phyloP scores from a whole-genome alignment of 1,139 yeast species.

The Taphrina confusa region DNA sequence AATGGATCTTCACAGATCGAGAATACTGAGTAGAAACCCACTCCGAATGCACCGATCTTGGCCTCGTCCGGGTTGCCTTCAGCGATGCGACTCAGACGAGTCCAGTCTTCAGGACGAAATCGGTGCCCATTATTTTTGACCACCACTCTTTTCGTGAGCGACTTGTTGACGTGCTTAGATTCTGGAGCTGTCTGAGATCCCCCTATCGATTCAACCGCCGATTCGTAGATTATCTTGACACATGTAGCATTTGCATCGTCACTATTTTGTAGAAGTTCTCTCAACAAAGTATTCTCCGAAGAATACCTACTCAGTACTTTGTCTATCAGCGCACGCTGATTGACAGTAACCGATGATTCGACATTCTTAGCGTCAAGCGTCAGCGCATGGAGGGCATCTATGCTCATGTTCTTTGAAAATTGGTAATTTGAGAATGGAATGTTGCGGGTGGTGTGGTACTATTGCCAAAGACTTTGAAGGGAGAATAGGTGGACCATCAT shows the following conservation, averaged over 20 bases:
- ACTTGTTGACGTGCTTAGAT: not conserved
- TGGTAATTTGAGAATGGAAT: no score
- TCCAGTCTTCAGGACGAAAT: constrained; percentile 50
- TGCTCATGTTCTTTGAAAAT: constrained; percentile 5
- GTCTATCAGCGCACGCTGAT: constrained; percentile 33
- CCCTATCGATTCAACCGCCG: constrained; percentile 1
- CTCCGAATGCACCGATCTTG: constrained; percentile 99
- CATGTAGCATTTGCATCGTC: constrained; percentile 50
- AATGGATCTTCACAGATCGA: constrained; percentile 79
- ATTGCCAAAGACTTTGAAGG: no score
- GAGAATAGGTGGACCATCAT: no score
- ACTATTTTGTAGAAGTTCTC: constrained; percentile 44
- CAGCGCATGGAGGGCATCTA: constrained; percentile 29
- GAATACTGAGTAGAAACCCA: constrained; percentile 97
- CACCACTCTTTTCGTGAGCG: constrained; percentile 8
- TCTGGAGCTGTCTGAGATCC: not conserved
- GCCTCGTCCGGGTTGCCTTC: constrained; percentile 75
- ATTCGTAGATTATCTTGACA: constrained; percentile 44
- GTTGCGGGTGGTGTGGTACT: no score
- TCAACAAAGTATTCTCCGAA: constrained; percentile 35
- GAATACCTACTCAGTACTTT: constrained; percentile 35
- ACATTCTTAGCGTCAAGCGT: constrained; percentile 14
- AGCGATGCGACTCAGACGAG: constrained; percentile 50
- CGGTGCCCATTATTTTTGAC: constrained; percentile 46
- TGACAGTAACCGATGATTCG: constrained; percentile 35